Evolutionary conservation across 2,329 filamentous ascomycete species (phyloP), one percentile per base, ranked within the genome.

Genomic region (Talaromyces islandicus): DNA sequence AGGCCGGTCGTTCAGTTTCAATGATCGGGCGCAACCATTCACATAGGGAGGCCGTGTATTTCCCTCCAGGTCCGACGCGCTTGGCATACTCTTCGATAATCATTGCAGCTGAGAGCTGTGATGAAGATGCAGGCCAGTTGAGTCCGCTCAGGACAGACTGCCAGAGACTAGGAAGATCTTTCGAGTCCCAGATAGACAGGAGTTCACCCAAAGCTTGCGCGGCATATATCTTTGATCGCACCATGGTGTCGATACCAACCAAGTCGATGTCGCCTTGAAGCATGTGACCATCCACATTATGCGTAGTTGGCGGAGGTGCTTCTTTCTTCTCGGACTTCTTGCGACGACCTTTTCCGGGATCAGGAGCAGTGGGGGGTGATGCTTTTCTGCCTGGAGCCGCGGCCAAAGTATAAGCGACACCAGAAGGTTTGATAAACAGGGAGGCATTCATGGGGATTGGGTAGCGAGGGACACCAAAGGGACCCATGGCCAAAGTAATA

Each of bases 221-320:
- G 12, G 92, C 91, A 61, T 86, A 89, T n/a, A 95, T 88, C 66
- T 93, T 90, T 7, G 92, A 96, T 63, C 93, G 87, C 55, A 97
- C 86, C 73, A 99, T 85, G 7, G 88, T 88, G 62, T 99, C 94
- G 68, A 89, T 85, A 32, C 94, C 92, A 27, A 99, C 92, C 48
- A 99, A 81, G 70, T 99, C 95, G 53, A 97, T 88, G 69, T 99
- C 95, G 56, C 95, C 94, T 71, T 93, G 90, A 80, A 99, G 92
- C 88, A 99, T 97, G 66, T 96, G 92, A 10, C 92, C 94, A 72
- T 99, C 94, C 19, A 99, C 91, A 73, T 99, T 96, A 74, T 99
- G 94, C 1, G 89, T 85, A n/a, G 89, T 83, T 1, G 84, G 77
- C 1, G 83, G 78, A 9, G 83, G 76, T 29, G 92, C 88, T 58